Evolutionary conservation across 2,329 filamentous ascomycete species (phyloP).

Genomic region (Dactylellina parvicollis): DNA sequence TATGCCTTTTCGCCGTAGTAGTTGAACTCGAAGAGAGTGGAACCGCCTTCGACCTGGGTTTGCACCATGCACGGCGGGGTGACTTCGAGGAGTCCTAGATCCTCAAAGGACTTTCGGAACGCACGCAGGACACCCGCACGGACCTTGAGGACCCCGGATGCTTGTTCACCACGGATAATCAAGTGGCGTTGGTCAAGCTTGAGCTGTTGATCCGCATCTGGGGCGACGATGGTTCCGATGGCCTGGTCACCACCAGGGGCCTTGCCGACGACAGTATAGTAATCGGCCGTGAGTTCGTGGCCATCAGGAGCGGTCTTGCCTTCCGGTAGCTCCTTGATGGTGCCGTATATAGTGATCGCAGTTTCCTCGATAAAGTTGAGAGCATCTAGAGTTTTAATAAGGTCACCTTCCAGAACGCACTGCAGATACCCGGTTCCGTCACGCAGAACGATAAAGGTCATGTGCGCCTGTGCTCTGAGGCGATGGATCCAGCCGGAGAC

Average conservation of each 20-base stretch:
- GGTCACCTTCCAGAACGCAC: constrained; percentile 77
- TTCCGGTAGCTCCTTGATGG: constrained; percentile 81
- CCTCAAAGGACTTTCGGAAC: constrained; percentile 81
- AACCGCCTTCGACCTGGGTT: constrained; percentile 92
- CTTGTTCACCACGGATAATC: constrained; percentile 82
- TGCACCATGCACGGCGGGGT: constrained; percentile 90
- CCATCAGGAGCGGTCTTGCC: constrained; percentile 81
- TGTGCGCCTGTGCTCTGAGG: constrained; percentile 81
- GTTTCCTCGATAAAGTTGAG: constrained; percentile 86
- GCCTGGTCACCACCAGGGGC: constrained; percentile 88
- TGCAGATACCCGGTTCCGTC: constrained; percentile 88
- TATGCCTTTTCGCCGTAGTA: constrained; percentile 92
- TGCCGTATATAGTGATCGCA: constrained; percentile 83
- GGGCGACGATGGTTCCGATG: constrained; percentile 82
- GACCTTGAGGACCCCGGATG: constrained; percentile 87
- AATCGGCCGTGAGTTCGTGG: constrained; percentile 91
- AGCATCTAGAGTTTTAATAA: constrained; percentile 92
- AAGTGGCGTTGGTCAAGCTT: constrained; percentile 86
- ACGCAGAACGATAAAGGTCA: constrained; percentile 84
- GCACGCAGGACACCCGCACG: constrained; percentile 82
- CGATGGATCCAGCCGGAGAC: constrained; percentile 86
- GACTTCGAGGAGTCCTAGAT: constrained; percentile 81
- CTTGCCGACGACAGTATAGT: constrained; percentile 80
- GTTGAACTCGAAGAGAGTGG: constrained; percentile 86
- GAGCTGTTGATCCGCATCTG: constrained; percentile 75